These are phyloP conservation scores for Podospora pseudocomata DNA, from an alignment of 495 filamentous ascomycete genomes.

Conservation along the genomic window DNA sequence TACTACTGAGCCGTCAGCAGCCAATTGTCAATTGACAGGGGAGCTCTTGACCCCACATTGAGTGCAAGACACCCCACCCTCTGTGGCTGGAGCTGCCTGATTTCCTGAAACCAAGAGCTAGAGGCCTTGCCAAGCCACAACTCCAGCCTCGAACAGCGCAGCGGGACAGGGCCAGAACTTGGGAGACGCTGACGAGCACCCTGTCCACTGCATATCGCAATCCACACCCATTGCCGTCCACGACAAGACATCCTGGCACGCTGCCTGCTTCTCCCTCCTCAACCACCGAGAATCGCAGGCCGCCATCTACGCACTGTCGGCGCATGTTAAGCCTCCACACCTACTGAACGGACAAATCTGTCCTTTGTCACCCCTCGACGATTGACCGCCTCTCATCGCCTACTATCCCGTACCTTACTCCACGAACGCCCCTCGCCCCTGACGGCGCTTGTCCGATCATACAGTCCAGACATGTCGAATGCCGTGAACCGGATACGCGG, in stretches of 20 bases:
- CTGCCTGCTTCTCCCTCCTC: not conserved
- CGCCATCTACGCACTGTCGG: not conserved
- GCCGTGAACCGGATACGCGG: constrained; percentile 94
- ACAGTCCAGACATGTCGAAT: constrained; percentile 51
- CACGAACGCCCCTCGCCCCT: constrained; percentile 1
- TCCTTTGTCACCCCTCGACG: constrained; percentile 7
- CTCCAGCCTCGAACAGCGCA: not conserved
- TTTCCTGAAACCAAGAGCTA: not conserved
- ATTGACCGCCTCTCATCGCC: constrained; percentile 21
- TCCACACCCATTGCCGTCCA: constrained; percentile 5
- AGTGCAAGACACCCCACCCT: constrained; percentile 3
- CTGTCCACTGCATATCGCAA: constrained; percentile 8
- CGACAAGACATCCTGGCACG: constrained; percentile 6
- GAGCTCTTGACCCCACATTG: not conserved
- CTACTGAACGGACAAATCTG: constrained; percentile 1
- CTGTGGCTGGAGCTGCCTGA: constrained; percentile 26
- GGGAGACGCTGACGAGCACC: constrained; percentile 5
- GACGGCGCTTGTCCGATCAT: not conserved
- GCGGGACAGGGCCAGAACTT: constrained; percentile 11
- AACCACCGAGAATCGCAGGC: constrained; percentile 1
- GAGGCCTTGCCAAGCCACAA: constrained; percentile 18
- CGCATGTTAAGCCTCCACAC: not conserved
- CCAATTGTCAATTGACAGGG: not conserved
- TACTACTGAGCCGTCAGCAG: not conserved
- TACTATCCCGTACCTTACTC: constrained; percentile 7